A percentile compares a stretch with the other conserved stretches of the same genome.
phyloP scores from a whole-genome alignment of 2,329 filamentous ascomycete genomes.

The Trichoderma afroharzianum region DNA sequence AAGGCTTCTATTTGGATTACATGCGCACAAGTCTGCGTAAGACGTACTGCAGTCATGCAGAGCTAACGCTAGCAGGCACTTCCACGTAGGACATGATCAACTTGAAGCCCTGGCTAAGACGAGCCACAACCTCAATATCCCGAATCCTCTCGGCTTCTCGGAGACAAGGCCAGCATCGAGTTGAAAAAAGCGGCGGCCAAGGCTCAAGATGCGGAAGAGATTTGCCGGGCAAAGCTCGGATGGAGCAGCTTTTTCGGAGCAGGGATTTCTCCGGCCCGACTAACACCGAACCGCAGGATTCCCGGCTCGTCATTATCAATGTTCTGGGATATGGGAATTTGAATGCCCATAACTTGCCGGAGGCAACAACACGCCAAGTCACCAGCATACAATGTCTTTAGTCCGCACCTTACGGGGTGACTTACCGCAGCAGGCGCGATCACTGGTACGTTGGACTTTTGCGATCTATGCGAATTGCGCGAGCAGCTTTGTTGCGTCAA shows the following conservation, averaged over 20 bases:
- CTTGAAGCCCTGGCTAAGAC: not conserved
- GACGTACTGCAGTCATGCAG: not conserved
- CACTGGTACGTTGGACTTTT: constrained; percentile 43
- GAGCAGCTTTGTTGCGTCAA: not conserved
- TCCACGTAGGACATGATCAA: not conserved
- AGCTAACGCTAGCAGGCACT: not conserved
- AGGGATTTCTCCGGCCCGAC: constrained; percentile 32
- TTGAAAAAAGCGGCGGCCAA: not conserved
- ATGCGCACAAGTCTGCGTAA: not conserved
- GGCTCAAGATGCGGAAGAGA: not conserved
- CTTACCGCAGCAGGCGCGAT: constrained; percentile 55
- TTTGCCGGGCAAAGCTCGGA: constrained; percentile 14
- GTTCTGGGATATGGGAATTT: constrained; percentile 3
- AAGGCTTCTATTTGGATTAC: not conserved
- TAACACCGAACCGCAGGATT: constrained; percentile 30
- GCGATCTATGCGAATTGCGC: not conserved
- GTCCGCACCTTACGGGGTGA: constrained; percentile 46
- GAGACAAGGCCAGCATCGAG: not conserved
- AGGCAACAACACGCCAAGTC: constrained; percentile 17
- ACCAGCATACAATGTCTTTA: constrained; percentile 39
- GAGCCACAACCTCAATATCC: not conserved
- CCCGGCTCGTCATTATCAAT: constrained; percentile 29
- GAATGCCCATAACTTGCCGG: constrained; percentile 6
- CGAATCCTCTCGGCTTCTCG: constrained; percentile 6
- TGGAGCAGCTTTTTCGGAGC: not conserved